phyloP scores from a whole-genome alignment of 106 monocot genomes.

The Allium sativum region DNA sequence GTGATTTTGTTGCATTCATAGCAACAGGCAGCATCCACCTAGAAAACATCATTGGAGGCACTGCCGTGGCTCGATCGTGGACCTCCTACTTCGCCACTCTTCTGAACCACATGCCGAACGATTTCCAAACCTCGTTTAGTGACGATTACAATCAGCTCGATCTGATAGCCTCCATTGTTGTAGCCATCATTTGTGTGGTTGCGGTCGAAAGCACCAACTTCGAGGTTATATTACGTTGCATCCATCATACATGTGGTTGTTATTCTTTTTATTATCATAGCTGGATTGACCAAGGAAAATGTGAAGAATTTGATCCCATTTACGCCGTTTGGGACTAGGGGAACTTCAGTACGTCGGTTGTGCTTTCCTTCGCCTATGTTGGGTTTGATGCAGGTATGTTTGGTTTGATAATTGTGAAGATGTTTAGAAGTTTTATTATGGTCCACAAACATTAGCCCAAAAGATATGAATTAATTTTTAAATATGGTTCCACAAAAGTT shows the following conservation, averaged over 20 bases:
- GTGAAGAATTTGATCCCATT: conserved; percentile 41
- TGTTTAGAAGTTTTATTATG: too few relatives aligned
- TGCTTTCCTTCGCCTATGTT: conserved; percentile 59
- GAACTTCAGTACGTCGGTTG: conserved; percentile 61
- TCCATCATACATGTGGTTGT: conserved; percentile 67
- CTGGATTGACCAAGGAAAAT: conserved; percentile 67
- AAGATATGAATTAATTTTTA: too few relatives aligned
- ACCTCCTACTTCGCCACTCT: conserved; percentile 89
- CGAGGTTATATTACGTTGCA: too few relatives aligned
- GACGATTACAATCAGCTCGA: conserved; percentile 60
- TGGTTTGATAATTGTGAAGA: too few relatives aligned
- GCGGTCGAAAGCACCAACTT: too few relatives aligned
- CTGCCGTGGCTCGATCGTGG: conserved; percentile 81
- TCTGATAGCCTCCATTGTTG: conserved; percentile 60
- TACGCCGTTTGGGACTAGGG: conserved; percentile 57
- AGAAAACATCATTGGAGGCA: conserved; percentile 80
- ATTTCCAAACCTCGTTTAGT: conserved; percentile 54
- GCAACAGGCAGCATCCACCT: conserved; percentile 88
- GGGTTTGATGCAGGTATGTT: conserved; percentile 50
- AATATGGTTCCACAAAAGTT: too few relatives aligned
- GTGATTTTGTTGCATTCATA: conserved; percentile 87
- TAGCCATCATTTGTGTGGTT: conserved; percentile 62
- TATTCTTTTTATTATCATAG: conserved; percentile 66
- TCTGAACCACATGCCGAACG: conserved; percentile 68
- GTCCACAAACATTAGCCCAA: too few relatives aligned